phyloP scores from a whole-genome alignment of 768 basidiomycete genomes.

The Imleria badia region DNA sequence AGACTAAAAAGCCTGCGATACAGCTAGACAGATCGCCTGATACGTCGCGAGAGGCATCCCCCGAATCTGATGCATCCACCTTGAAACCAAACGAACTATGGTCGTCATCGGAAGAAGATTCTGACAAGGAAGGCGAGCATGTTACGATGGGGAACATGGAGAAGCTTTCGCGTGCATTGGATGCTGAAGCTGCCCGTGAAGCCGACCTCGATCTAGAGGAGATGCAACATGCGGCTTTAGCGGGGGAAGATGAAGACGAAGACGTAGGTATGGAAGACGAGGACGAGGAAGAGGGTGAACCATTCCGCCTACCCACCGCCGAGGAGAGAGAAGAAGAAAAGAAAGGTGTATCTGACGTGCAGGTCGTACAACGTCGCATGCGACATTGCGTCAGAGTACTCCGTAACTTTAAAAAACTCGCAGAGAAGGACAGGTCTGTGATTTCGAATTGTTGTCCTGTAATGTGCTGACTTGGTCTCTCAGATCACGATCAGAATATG shows the following conservation, averaged over 20 bases:
- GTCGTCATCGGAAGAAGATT: slow-evolving; percentile 44
- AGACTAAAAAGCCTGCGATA: slow-evolving; percentile 23
- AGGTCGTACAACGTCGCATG: slow-evolving; percentile 77
- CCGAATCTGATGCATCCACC: slow-evolving; percentile 24
- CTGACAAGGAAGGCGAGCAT: slow-evolving; percentile 51
- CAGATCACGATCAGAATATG: slow-evolving; percentile 88
- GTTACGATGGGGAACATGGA: slow-evolving; percentile 83
- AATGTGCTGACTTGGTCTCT: not conserved
- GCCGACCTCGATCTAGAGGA: slow-evolving; percentile 71
- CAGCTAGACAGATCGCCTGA: slow-evolving; percentile 25
- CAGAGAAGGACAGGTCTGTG: slow-evolving; percentile 59
- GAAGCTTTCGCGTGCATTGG: slow-evolving; percentile 73
- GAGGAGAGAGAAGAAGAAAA: slow-evolving; percentile 75
- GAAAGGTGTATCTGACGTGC: slow-evolving; percentile 65
- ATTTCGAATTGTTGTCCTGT: slow-evolving; percentile 3
- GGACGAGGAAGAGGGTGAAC: slow-evolving; percentile 37
- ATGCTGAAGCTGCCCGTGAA: slow-evolving; percentile 63
- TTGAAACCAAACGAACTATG: slow-evolving; percentile 21
- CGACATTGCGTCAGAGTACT: slow-evolving; percentile 72
- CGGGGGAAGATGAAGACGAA: slow-evolving; percentile 48
- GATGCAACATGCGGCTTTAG: slow-evolving; percentile 52
- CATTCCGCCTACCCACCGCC: slow-evolving; percentile 66
- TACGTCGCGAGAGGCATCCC: slow-evolving; percentile 48
- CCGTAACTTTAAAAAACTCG: slow-evolving; percentile 67
- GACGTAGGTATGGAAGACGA: slow-evolving; percentile 42